Conservation (phyloP, 2,329 filamentous ascomycete genomes). For the Ceratocystis colombiana region DNA sequence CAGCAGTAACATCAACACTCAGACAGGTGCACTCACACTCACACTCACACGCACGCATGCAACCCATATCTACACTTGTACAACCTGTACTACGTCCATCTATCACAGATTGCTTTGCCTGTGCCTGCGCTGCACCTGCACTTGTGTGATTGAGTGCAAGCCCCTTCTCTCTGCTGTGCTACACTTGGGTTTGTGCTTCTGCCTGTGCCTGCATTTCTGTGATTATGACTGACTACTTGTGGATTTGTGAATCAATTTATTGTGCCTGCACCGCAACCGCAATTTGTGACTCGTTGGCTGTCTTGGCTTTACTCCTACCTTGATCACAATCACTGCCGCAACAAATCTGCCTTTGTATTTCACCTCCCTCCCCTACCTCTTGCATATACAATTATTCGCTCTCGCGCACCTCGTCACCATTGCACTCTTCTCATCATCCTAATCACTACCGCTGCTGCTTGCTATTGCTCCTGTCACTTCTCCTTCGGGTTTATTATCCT, state of each 20-base stretch:
- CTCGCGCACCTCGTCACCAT: too few relatives aligned
- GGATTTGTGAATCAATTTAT: not conserved
- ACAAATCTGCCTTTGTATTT: too few relatives aligned
- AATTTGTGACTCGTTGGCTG: not conserved
- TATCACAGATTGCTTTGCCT: not conserved
- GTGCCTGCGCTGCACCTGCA: not conserved
- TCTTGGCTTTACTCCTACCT: too few relatives aligned
- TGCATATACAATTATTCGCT: too few relatives aligned
- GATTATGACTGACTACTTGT: not conserved
- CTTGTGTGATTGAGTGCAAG: too few relatives aligned
- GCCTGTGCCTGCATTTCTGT: constrained; percentile 2
- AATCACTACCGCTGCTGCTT: not conserved
- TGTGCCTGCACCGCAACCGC: not conserved
- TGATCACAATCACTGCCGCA: too few relatives aligned
- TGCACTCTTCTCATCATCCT: too few relatives aligned
- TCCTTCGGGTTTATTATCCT: not conserved
- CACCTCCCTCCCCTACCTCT: too few relatives aligned
- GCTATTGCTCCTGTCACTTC: not conserved
- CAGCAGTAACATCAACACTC: not conserved
- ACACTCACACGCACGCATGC: not conserved
- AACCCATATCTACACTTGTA: constrained; percentile 5
- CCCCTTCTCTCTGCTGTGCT: not conserved
- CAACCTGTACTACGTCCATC: not conserved
- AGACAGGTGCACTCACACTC: not conserved
- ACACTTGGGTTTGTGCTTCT: not conserved